Conservation (phyloP, 1,284 basidiomycete genomes). For the Phylloporus sp. region DNA sequence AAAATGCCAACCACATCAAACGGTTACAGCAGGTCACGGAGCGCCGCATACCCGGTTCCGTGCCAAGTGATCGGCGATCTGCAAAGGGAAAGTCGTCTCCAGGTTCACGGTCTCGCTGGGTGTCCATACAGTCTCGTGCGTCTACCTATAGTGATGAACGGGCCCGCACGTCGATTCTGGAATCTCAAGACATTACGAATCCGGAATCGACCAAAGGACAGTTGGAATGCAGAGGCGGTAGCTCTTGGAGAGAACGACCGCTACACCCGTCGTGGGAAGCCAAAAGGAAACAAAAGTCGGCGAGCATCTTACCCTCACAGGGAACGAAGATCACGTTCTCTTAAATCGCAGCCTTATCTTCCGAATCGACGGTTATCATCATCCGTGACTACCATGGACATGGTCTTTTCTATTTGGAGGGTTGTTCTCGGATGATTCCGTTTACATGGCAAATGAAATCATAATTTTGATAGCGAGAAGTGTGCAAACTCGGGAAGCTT, state of each 20-base stretch:
- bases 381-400: constrained; percentile 4
- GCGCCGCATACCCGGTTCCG: constrained; percentile 9
- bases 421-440: neutral
- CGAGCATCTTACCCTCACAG: constrained; percentile 58
- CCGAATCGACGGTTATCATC: neutral
- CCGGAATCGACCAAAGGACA: constrained; percentile 1
- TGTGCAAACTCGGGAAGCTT: neutral
- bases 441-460: constrained; percentile 9
- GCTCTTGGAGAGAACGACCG: constrained; percentile 40
- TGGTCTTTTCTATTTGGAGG: neutral
- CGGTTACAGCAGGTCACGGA: constrained; percentile 41
- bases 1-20: constrained; percentile 88
- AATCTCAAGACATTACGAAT: neutral
- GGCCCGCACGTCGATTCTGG: neutral
- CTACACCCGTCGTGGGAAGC: constrained; percentile 95
- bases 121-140: neutral
- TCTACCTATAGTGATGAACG: neutral
- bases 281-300: constrained; percentile 72
- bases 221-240: neutral
- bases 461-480: neutral
- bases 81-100: constrained; percentile 12
- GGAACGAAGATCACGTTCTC: constrained; percentile 72
- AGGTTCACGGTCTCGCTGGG: neutral
- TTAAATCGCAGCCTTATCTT: constrained; percentile 10
- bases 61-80: constrained; percentile 22